phyloP scores from a whole-genome alignment of 129 eudicot species.

The Scalesia atractyloides region DNA sequence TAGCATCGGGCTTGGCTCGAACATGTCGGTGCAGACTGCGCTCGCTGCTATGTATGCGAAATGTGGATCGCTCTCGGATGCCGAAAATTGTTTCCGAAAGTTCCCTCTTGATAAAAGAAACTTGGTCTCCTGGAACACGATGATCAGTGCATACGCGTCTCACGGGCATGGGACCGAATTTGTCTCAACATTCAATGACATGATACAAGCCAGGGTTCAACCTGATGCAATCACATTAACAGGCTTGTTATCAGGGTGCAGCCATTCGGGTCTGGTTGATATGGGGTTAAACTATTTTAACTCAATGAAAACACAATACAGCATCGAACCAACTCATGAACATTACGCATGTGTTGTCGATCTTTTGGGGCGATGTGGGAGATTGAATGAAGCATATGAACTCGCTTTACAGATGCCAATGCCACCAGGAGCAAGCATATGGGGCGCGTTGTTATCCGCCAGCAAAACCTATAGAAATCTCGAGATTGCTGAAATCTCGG shows the following conservation, averaged over 20 bases:
- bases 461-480: slow-evolving; percentile 55
- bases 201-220: slow-evolving; percentile 55
- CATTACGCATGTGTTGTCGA: slow-evolving; percentile 82
- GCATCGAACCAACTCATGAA: slow-evolving; percentile 54
- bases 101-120: slow-evolving; percentile 32
- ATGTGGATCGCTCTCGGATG: slow-evolving; percentile 74
- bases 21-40: slow-evolving; percentile 55
- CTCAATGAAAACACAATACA: slow-evolving; percentile 44
- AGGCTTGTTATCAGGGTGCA: slow-evolving; percentile 75
- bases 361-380: slow-evolving; percentile 70
- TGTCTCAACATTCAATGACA: slow-evolving; percentile 54
- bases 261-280: slow-evolving; percentile 79
- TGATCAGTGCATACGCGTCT: slow-evolving; percentile 75
- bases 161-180: slow-evolving; percentile 64
- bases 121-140: slow-evolving; percentile 74
- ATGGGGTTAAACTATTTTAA: slow-evolving; percentile 61
- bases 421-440: slow-evolving; percentile 69
- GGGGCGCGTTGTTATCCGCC: slow-evolving; percentile 74
- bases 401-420: slow-evolving; percentile 65
- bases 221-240: slow-evolving; percentile 82
- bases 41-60: slow-evolving; percentile 80
- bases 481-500: slow-evolving; percentile 71
- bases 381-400: slow-evolving; percentile 63
- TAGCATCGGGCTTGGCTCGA: slow-evolving; percentile 47
- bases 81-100: slow-evolving; percentile 49